Evolutionary conservation across 2,329 filamentous ascomycete genomes (phyloP).

Genomic region (Emmonsia crescens): DNA sequence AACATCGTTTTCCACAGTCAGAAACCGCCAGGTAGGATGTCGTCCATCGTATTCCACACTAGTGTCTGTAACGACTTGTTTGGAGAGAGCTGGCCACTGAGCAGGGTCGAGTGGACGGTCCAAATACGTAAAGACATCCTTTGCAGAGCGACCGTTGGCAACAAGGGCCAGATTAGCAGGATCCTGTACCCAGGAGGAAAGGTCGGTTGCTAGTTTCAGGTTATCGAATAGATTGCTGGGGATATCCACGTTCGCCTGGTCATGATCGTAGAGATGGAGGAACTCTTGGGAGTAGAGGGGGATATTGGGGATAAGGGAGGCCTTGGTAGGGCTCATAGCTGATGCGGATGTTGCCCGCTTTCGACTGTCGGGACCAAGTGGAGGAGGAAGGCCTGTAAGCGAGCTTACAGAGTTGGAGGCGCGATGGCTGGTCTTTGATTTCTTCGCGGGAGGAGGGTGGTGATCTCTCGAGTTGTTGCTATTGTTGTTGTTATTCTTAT

Average conservation of each 20-base stretch:
- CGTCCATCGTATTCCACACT: constrained; percentile 41
- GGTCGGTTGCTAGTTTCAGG: constrained; percentile 60
- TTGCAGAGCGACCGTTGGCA: constrained; percentile 49
- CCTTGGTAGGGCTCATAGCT: constrained; percentile 64
- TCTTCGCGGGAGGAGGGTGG: constrained; percentile 56
- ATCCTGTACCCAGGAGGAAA: constrained; percentile 70
- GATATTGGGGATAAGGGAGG: constrained; percentile 52
- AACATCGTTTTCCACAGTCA: constrained; percentile 43
- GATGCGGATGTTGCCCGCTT: constrained; percentile 52
- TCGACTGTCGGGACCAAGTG: constrained; percentile 50
- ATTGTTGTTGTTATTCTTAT: no score
- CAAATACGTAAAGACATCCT: constrained; percentile 60
- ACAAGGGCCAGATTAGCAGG: constrained; percentile 57
- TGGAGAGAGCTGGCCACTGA: constrained; percentile 41
- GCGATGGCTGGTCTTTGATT: constrained; percentile 70
- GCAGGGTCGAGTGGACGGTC: constrained; percentile 45
- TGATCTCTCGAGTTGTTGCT: constrained; percentile 42
- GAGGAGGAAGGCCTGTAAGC: constrained; percentile 41
- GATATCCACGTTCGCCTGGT: constrained; percentile 45
- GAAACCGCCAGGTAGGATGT: constrained; percentile 56
- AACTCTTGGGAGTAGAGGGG: constrained; percentile 67
- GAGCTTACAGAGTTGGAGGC: constrained; percentile 64
- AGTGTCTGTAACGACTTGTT: constrained; percentile 43
- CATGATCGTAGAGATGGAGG: constrained; percentile 59
- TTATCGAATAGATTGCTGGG: constrained; percentile 69